These are phyloP conservation scores for Linanthus parryae DNA, from an alignment of 148 eudicot genomes.

Conservation along the genomic window DNA sequence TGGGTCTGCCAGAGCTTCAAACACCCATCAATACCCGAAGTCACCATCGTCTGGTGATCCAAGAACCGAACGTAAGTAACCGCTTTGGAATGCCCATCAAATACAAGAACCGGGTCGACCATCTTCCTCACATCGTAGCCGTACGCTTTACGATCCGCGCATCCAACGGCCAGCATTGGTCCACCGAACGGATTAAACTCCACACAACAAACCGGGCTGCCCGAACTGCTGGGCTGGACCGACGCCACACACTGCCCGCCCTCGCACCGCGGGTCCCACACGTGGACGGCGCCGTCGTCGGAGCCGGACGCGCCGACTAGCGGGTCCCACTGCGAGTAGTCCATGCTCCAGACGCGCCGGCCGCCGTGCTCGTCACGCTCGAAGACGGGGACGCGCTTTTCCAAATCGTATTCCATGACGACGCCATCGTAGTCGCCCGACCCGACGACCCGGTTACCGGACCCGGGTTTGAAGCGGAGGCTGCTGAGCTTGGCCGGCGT, in stretches of 20 bases:
- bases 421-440: constrained; percentile 60
- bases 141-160: constrained; percentile 35
- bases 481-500: constrained; percentile 51
- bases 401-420: constrained; percentile 43
- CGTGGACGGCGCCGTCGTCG: constrained; percentile 48
- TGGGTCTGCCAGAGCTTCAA: constrained; percentile 33
- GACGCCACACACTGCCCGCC: constrained; percentile 19
- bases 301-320: constrained; percentile 41
- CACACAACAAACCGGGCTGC: constrained; percentile 37
- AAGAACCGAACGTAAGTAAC: constrained; percentile 30
- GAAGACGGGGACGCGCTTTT: constrained; percentile 28
- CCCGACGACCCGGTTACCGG: constrained; percentile 29
- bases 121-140: constrained; percentile 32
- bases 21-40: constrained; percentile 33
- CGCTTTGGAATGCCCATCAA: constrained; percentile 38
- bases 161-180: constrained; percentile 27
- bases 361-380: constrained; percentile 56
- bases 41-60: constrained; percentile 23
- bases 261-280: constrained; percentile 48
- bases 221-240: constrained; percentile 17
- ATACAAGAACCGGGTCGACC: constrained; percentile 22
- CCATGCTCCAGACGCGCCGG: constrained; percentile 40
- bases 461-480: constrained; percentile 38
- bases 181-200: constrained; percentile 42
- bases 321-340: constrained; percentile 35